Conservation (phyloP, 805 yeast genomes). For the Starmerella sp. region DNA sequence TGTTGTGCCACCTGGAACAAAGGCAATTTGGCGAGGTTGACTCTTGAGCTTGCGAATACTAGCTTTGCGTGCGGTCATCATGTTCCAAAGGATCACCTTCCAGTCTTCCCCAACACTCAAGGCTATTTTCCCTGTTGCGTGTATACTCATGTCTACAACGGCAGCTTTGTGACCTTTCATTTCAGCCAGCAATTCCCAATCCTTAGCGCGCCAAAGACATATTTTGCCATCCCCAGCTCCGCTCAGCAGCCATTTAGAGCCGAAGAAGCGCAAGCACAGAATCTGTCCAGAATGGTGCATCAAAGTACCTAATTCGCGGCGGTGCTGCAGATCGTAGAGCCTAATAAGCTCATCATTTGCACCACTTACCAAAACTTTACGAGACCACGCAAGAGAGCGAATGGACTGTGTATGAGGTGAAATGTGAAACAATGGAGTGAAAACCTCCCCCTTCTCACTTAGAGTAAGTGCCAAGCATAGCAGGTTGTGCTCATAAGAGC, state of each 20-base stretch:
- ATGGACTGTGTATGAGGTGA: conserved; percentile 88
- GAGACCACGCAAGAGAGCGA: conserved; percentile 70
- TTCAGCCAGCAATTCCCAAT: conserved; percentile 87
- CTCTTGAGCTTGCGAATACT: conserved; percentile 48
- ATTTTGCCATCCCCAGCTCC: conserved; percentile 87
- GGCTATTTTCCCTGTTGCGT: conserved; percentile 83
- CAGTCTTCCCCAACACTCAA: conserved; percentile 78
- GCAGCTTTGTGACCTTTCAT: conserved; percentile 82
- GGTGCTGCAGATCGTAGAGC: conserved; percentile 83
- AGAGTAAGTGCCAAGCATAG: conserved; percentile 70
- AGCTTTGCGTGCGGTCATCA: conserved; percentile 94
- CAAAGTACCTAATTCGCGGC: conserved; percentile 86
- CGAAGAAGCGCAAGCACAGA: conserved; percentile 54
- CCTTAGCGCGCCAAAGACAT: conserved; percentile 88
- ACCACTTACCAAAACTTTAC: conserved; percentile 81
- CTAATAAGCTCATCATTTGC: conserved; percentile 92
- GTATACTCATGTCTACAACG: conserved; percentile 76
- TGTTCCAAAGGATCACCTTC: conserved; percentile 81
- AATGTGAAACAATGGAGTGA: conserved; percentile 91
- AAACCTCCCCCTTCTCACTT: conserved; percentile 36
- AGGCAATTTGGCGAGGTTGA: conserved; percentile 30
- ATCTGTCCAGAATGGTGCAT: conserved; percentile 84
- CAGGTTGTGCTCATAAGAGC: conserved; percentile 90
- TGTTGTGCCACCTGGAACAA: conserved; percentile 56
- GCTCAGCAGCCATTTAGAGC: conserved; percentile 69